phyloP scores from a whole-genome alignment of 1,284 basidiomycete genomes.

The Cutaneotrichosporon sp. region DNA sequence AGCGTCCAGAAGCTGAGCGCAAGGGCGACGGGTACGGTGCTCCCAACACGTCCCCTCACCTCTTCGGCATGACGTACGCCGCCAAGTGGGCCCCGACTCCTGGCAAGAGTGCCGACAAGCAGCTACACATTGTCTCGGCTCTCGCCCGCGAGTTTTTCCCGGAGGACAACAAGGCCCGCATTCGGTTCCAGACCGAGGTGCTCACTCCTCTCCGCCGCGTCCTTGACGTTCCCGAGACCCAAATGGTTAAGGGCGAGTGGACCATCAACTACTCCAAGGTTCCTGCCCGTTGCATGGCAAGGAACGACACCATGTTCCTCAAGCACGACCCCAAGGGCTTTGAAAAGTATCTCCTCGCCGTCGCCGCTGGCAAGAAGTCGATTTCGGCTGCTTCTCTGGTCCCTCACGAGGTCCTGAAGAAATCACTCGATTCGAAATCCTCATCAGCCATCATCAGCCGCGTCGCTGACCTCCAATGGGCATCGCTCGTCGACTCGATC shows the following conservation, averaged over 20 bases:
- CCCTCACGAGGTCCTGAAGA: constrained; percentile 35
- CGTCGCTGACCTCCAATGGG: constrained; percentile 66
- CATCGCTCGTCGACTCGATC: constrained; percentile 59
- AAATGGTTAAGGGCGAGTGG: constrained; percentile 57
- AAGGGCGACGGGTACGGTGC: constrained; percentile 13
- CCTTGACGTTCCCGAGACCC: constrained; percentile 59
- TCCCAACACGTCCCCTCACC: constrained; percentile 42
- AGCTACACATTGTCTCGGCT: constrained; percentile 65
- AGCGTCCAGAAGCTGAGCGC: constrained; percentile 37
- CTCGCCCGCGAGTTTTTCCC: constrained; percentile 60
- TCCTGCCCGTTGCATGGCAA: constrained; percentile 62
- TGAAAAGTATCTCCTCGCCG: constrained; percentile 59
- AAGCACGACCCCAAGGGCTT: constrained; percentile 63
- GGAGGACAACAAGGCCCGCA: constrained; percentile 43
- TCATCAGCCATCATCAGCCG: constrained; percentile 28
- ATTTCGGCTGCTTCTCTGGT: constrained; percentile 35
- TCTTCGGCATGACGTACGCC: constrained; percentile 59
- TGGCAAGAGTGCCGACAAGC: constrained; percentile 61
- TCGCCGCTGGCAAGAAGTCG: constrained; percentile 56
- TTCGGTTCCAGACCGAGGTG: constrained; percentile 39
- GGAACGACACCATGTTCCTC: constrained; percentile 59
- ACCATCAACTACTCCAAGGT: constrained; percentile 62
- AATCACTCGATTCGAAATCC: constrained; percentile 15
- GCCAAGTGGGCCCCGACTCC: constrained; percentile 70
- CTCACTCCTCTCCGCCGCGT: constrained; percentile 60